Conservation (phyloP, 78 protist genomes). For the Polysphondylium violaceum region DNA sequence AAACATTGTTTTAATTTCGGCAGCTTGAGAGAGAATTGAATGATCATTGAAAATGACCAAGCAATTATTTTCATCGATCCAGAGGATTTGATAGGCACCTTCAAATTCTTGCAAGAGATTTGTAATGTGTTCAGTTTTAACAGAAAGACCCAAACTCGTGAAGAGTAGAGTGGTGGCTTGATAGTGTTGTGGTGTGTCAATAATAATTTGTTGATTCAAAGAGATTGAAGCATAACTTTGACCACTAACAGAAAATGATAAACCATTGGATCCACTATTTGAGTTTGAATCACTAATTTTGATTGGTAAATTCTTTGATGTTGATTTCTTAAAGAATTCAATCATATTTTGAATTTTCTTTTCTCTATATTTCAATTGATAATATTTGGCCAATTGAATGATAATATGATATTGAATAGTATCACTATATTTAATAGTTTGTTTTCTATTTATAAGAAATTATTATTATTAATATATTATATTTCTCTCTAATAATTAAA, state of each 20-base stretch:
- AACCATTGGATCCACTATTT: background rate
- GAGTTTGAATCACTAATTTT: background rate
- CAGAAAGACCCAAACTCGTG: conserved; percentile 13
- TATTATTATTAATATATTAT: no score
- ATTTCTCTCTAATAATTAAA: background rate
- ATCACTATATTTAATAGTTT: conserved; percentile 27
- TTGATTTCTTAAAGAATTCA: conserved; percentile 50
- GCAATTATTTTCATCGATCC: conserved; percentile 56
- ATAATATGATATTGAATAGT: conserved; percentile 13
- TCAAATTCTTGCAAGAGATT: conserved; percentile 48
- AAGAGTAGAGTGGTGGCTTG: conserved; percentile 31
- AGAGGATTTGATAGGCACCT: conserved; percentile 46
- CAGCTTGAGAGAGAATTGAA: background rate
- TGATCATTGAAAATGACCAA: conserved; percentile 43
- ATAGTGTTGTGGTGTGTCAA: background rate
- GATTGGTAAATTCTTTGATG: conserved; percentile 5
- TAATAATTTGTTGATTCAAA: background rate
- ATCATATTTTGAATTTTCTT: conserved; percentile 12
- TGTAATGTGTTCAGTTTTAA: conserved; percentile 57
- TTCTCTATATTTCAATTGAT: conserved; percentile 47
- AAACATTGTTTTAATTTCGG: conserved; percentile 45
- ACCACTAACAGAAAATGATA: conserved; percentile 10
- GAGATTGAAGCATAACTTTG: conserved; percentile 68
- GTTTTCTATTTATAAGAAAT: conserved; percentile 1
- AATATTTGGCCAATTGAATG: conserved; percentile 44